These are phyloP conservation scores for Phellinidium pouzarii DNA, from an alignment of 1,284 basidiomycete species.

Conservation along the genomic window DNA sequence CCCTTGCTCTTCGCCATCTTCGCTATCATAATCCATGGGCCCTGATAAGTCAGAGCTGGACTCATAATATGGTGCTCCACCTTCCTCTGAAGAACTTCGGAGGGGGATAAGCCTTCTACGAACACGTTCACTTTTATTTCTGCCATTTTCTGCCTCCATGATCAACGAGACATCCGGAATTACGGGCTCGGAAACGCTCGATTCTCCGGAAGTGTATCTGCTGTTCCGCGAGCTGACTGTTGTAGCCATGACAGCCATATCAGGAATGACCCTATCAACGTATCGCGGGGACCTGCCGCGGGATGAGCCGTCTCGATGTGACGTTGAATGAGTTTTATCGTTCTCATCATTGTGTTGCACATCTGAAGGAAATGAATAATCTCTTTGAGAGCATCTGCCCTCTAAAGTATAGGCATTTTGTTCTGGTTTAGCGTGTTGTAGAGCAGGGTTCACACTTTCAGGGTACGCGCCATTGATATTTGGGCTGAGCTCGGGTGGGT, in stretches of 20 bases:
- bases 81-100: constrained; percentile 17
- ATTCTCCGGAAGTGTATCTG: constrained; percentile 16
- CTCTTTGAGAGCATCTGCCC: neutral
- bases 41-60: constrained; percentile 4
- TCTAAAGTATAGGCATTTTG: neutral
- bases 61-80: neutral
- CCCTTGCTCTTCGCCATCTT: neutral
- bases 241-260: neutral
- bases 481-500: neutral
- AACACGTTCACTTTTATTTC: constrained; percentile 6
- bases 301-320: neutral
- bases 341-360: neutral
- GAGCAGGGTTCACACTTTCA: neutral
- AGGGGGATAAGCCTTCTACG: constrained; percentile 13
- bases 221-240: constrained; percentile 11
- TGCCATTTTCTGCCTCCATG: constrained; percentile 13
- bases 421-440: neutral
- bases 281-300: constrained; percentile 5
- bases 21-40: neutral
- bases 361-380: neutral
- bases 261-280: constrained; percentile 10
- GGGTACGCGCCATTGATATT: neutral
- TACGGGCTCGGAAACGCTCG: constrained; percentile 18
- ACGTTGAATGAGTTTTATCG: neutral
- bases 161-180: constrained; percentile 17